Base-by-base conservation (phyloP, 768 basidiomycete genomes). In the Boletus rex-veris region DNA sequence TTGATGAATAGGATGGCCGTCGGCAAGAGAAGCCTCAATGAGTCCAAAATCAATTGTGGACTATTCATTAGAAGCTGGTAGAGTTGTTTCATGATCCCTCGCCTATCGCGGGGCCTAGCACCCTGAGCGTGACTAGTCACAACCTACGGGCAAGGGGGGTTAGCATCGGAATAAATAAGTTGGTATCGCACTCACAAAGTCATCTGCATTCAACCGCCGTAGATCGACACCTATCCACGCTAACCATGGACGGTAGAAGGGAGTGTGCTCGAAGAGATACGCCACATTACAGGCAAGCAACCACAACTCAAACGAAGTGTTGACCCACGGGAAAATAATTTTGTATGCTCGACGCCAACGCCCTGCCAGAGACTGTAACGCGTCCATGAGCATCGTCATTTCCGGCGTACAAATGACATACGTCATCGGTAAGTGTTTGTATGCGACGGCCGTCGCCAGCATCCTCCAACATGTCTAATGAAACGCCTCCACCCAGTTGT, bases 1-100 rank as follows among this genome's bases (percentile, higher is more conserved):
- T 94, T 96, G 75, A 99, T 77, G 67, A 92, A 90, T 71, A 99
- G 96, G 54, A 99, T 93, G 39, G 88, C 87, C 18, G 86, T 89
- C 15, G 92, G 96, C 33, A 94, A 80, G 43, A 91, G 77, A 44
- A 90, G 73, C 54, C 85, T 82, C 37, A 94, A 75, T 3, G 90
- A 92, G 67, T 93, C 89, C 31, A 94, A 77, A 9, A 89, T 61
- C 40, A 86, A 70, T 45, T 77, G 80, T 7, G 89, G 90, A 7
- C 83, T 81, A 19, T 71, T 69, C 46, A 72, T 58, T 16, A 89
- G 55, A 33, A 83, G 62, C 28, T 71, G 75, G 57, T 75, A 78
- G 40, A 88, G 55, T 50, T 71, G 72, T 31, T 73, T 70, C 24
- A 76, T 58, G 47, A 80, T 44, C 38, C 77, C 77, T 43, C 67